Percentiles rank a stretch among this genome's conserved stretches.
Evolutionary conservation across 2,329 filamentous ascomycete species (phyloP).

Genomic region (Proliferodiscus dingleyae): DNA sequence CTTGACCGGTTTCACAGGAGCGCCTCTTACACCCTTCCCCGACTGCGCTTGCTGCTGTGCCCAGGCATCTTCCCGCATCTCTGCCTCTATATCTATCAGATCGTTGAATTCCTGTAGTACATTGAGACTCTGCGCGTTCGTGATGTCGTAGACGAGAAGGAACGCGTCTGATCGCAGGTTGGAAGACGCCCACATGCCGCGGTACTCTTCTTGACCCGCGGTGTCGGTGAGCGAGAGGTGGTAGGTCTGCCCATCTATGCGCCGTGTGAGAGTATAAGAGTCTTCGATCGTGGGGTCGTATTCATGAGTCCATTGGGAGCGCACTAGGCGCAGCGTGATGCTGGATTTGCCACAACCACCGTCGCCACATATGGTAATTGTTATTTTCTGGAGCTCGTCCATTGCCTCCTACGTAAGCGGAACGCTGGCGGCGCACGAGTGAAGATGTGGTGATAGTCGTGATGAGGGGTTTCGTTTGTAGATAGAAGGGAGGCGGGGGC

Average conservation of each 20-base stretch:
- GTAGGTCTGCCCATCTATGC: slow-evolving; percentile 72
- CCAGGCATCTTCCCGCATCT: slow-evolving; percentile 52
- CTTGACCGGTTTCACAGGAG: slow-evolving; percentile 55
- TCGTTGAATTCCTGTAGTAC: slow-evolving; percentile 75
- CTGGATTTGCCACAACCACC: slow-evolving; percentile 82
- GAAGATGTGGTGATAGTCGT: too few relatives aligned
- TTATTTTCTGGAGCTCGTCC: slow-evolving; percentile 39
- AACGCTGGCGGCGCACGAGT: background rate
- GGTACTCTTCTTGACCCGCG: slow-evolving; percentile 86
- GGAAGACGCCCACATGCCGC: slow-evolving; percentile 76
- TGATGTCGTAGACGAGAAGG: slow-evolving; percentile 85
- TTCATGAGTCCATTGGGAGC: slow-evolving; percentile 78
- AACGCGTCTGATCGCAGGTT: slow-evolving; percentile 79
- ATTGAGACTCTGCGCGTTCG: slow-evolving; percentile 60
- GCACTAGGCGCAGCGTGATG: slow-evolving; percentile 76
- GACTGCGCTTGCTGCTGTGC: slow-evolving; percentile 7
- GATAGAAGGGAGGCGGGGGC: too few relatives aligned
- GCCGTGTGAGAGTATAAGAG: slow-evolving; percentile 77
- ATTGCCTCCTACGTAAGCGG: slow-evolving; percentile 6
- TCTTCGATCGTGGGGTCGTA: slow-evolving; percentile 80
- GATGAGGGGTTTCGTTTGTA: too few relatives aligned
- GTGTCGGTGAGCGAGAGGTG: slow-evolving; percentile 77
- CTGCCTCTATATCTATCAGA: slow-evolving; percentile 77
- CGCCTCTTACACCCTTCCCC: slow-evolving; percentile 7
- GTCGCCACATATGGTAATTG: slow-evolving; percentile 82